phyloP scores from a whole-genome alignment of 192 early-diverging fungal genomes.

The Dissophora globulifera region DNA sequence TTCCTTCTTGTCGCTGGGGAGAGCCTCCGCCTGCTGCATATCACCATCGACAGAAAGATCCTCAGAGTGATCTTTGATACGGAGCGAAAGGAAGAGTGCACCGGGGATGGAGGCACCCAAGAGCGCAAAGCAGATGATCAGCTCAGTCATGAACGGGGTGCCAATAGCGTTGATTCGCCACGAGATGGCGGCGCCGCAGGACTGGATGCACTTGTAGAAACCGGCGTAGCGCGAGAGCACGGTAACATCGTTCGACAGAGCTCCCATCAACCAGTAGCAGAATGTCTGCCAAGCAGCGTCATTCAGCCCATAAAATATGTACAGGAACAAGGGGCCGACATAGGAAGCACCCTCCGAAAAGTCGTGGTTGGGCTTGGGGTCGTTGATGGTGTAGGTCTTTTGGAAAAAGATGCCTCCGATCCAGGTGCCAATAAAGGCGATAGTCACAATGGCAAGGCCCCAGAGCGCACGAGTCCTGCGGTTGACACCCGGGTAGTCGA shows the following conservation, averaged over 20 bases:
- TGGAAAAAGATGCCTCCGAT: conserved; percentile 66
- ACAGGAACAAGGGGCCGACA: conserved; percentile 70
- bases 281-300: conserved; percentile 83
- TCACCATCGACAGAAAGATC: neutral
- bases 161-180: conserved; percentile 70
- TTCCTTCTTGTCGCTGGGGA: neutral
- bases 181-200: conserved; percentile 72
- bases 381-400: conserved; percentile 50
- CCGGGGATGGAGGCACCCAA: conserved; percentile 37
- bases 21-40: neutral
- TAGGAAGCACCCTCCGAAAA: conserved; percentile 57
- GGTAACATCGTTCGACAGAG: conserved; percentile 81
- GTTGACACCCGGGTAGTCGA: conserved; percentile 62
- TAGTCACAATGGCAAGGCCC: conserved; percentile 59
- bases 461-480: conserved; percentile 72
- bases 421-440: conserved; percentile 68
- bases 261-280: conserved; percentile 85
- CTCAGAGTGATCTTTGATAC: conserved; percentile 40
- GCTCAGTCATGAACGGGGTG: conserved; percentile 21
- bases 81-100: conserved; percentile 24
- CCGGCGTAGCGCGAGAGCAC: conserved; percentile 76
- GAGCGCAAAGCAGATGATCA: conserved; percentile 47
- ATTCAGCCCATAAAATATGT: conserved; percentile 76
- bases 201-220: conserved; percentile 92
- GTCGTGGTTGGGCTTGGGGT: conserved; percentile 39